Evolutionary conservation across 2,329 filamentous ascomycete genomes (phyloP).

Genomic region (Phialocephala subalpina): DNA sequence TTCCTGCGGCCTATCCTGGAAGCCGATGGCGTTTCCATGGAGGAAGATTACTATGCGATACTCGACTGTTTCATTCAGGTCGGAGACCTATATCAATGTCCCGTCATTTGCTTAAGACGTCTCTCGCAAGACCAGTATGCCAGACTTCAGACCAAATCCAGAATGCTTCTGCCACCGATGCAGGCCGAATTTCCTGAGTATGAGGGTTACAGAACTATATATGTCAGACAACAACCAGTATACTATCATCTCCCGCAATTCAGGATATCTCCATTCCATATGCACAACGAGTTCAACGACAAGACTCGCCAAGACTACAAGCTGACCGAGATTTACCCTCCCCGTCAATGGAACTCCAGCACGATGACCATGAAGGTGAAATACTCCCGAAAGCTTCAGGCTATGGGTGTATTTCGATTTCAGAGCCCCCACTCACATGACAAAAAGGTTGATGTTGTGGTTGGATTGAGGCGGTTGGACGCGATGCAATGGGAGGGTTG

Average conservation of each 20-base stretch:
- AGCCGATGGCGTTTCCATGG: not conserved
- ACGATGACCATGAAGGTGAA: not conserved
- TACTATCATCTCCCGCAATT: not conserved
- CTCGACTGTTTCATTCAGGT: constrained; percentile 1
- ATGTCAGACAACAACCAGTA: not conserved
- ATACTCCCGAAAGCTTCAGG: not conserved
- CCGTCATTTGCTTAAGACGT: not conserved
- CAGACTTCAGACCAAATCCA: not conserved
- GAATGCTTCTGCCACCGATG: not conserved
- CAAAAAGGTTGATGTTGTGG: not conserved
- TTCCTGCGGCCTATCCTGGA: not conserved
- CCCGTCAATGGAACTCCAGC: not conserved
- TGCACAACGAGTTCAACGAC: not conserved
- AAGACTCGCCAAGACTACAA: not conserved
- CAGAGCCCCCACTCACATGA: not conserved
- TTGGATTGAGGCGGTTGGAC: not conserved
- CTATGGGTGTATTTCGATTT: not conserved
- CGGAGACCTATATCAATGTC: not conserved
- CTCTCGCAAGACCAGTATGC: not conserved
- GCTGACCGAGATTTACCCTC: not conserved
- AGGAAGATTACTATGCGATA: not conserved
- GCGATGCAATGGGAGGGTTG: not conserved
- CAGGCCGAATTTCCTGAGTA: not conserved
- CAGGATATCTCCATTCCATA: not conserved
- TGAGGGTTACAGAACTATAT: not conserved